Evolutionary conservation across 2,329 filamentous ascomycete species (phyloP).

Genomic region (Setomelanomma holmii): DNA sequence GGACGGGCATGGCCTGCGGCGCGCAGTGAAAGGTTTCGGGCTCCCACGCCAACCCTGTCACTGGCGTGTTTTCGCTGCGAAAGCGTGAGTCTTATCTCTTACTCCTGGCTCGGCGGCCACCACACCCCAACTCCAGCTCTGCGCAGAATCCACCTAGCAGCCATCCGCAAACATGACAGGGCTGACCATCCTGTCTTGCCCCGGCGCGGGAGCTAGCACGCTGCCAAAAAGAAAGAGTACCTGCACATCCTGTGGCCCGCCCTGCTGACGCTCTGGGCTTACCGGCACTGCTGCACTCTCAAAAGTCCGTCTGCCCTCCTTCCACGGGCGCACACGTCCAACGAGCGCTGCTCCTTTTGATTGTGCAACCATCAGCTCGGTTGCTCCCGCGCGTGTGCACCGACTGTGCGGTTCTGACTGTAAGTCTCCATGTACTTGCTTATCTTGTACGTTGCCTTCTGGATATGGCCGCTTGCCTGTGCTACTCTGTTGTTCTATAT

Average conservation of each 20-base stretch:
- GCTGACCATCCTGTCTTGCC: constrained; percentile 25
- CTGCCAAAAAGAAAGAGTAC: constrained; percentile 42
- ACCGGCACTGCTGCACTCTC: constrained; percentile 14
- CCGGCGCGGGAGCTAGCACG: constrained; percentile 45
- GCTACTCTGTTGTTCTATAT: constrained; percentile 28
- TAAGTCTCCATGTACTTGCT: constrained; percentile 33
- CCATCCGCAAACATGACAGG: constrained; percentile 31
- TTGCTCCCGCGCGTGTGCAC: constrained; percentile 39
- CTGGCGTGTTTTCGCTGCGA: constrained; percentile 21
- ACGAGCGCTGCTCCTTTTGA: constrained; percentile 22
- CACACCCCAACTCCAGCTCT: constrained; percentile 25
- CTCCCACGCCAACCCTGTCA: constrained; percentile 22
- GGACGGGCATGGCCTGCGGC: constrained; percentile 21
- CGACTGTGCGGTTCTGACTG: constrained; percentile 27
- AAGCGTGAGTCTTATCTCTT: constrained; percentile 35
- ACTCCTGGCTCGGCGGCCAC: constrained; percentile 24
- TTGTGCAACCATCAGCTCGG: constrained; percentile 34
- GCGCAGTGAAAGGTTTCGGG: constrained; percentile 8
- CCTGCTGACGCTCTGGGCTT: constrained; percentile 18
- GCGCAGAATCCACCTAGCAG: constrained; percentile 23
- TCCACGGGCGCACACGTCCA: constrained; percentile 32
- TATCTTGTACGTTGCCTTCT: constrained; percentile 42
- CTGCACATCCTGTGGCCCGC: constrained; percentile 37
- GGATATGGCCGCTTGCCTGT: constrained; percentile 19
- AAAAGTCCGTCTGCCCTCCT: constrained; percentile 21